Evolutionary conservation across 2,329 filamentous ascomycete genomes (phyloP).

Genomic region (Claviceps cyperi): DNA sequence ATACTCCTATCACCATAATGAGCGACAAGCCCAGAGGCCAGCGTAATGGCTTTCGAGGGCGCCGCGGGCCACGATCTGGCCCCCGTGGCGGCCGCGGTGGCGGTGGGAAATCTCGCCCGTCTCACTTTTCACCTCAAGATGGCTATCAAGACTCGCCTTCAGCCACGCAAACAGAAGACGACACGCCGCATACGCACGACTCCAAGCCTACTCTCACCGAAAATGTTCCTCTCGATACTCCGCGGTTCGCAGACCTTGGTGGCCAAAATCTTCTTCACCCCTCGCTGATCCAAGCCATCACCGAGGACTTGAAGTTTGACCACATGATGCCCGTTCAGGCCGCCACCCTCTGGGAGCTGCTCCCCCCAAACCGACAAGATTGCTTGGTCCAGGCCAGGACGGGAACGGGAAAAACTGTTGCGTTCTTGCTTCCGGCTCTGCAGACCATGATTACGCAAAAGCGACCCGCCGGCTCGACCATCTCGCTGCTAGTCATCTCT

Average conservation of each 20-base stretch:
- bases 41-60: constrained; percentile 2
- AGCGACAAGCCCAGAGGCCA: constrained; percentile 1
- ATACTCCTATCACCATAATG: background rate
- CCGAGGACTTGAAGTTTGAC: constrained; percentile 32
- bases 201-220: constrained; percentile 8
- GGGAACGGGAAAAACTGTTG: constrained; percentile 75
- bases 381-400: constrained; percentile 72
- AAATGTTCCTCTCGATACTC: constrained; percentile 27
- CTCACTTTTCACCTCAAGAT: background rate
- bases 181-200: background rate
- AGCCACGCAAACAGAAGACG: background rate
- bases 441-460: constrained; percentile 51
- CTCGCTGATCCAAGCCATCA: constrained; percentile 31
- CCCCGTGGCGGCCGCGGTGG: background rate
- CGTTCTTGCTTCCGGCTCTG: constrained; percentile 70
- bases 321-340: constrained; percentile 43
- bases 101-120: background rate
- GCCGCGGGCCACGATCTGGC: constrained; percentile 1
- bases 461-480: constrained; percentile 20
- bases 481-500: constrained; percentile 51
- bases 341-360: constrained; percentile 32
- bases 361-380: constrained; percentile 30
- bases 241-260: constrained; percentile 30
- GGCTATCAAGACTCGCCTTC: background rate
- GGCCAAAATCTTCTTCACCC: constrained; percentile 27